Conservation (phyloP, 2,329 filamentous ascomycete species). For the Trichophyton rubrum region DNA sequence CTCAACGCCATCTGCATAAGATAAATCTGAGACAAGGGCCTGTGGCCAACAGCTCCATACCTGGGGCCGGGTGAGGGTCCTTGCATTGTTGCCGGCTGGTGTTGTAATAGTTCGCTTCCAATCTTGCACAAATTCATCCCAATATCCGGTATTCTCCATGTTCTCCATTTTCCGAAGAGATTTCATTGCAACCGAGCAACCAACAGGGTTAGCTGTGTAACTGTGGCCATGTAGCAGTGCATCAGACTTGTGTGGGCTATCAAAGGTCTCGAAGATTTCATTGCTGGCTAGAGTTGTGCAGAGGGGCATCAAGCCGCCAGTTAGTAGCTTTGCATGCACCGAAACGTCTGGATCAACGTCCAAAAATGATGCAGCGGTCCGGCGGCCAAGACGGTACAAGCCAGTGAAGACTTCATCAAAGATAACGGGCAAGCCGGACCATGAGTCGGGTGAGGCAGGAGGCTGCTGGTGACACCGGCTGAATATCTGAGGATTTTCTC, state of each 20-base stretch:
- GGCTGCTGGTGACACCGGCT: slow-evolving; percentile 11
- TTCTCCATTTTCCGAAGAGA: slow-evolving; percentile 48
- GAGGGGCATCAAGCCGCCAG: slow-evolving; percentile 65
- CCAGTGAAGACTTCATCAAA: slow-evolving; percentile 86
- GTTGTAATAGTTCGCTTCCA: slow-evolving; percentile 29
- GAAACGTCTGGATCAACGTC: slow-evolving; percentile 58
- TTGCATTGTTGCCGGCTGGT: not conserved
- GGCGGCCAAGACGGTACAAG: slow-evolving; percentile 65
- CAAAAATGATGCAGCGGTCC: slow-evolving; percentile 58
- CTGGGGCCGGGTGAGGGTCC: slow-evolving; percentile 4
- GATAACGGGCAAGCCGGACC: slow-evolving; percentile 65
- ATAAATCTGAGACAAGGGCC: slow-evolving; percentile 47
- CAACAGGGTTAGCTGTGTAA: slow-evolving; percentile 73
- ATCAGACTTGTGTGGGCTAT: slow-evolving; percentile 60
- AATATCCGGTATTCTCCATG: slow-evolving; percentile 46
- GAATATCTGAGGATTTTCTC: slow-evolving; percentile 47
- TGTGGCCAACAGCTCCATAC: slow-evolving; percentile 62
- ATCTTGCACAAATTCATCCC: slow-evolving; percentile 43
- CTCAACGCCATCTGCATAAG: slow-evolving; percentile 43
- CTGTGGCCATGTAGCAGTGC: slow-evolving; percentile 74
- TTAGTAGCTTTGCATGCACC: slow-evolving; percentile 73
- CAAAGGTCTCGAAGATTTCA: slow-evolving; percentile 59
- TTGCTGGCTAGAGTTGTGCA: slow-evolving; percentile 64
- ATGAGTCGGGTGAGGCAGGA: slow-evolving; percentile 29
- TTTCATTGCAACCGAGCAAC: slow-evolving; percentile 64